Evolutionary conservation across 176 grass and related monocot genomes (phyloP), one percentile per base, ranked within the genome.

Genomic region (Phyllostachys edulis): DNA sequence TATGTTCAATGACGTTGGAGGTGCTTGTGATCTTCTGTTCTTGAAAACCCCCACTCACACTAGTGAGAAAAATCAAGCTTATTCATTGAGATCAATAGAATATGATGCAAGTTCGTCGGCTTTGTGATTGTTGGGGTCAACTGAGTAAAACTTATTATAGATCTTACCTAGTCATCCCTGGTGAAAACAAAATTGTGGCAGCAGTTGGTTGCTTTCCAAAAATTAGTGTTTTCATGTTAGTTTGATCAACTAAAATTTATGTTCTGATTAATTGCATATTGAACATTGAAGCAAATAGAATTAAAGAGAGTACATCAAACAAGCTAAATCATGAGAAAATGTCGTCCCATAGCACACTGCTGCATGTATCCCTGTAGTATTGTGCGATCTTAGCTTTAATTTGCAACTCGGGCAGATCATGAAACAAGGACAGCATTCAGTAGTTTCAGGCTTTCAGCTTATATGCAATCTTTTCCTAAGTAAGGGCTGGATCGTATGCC

Each of bases 241-340:
- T 81, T 82, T 18, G 20, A 6, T 82, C 24, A 67, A 23, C 37
- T n/a, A 75, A 51, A 27, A 20, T 47, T 74, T 78, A 3, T 84
- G 34, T 79, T 72, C 45, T 84, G 11, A 40, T 49, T 27, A 47
- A 50, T 71, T 42, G 34, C 10, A 14, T 79, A 21, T 84, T 67
- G 3, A 45, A 55, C 23, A 6, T 5, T 72, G 52, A 21, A 66
- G 37, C 21, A 67, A 84, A 55, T 15, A 20, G 34, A 76, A 74
- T 54, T 76, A 63, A 75, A 81, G 44, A 36, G 13, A 81, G 63
- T 67, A 54, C 47, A 5, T 0, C 39, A 69, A 60, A 81, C 21
- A 52, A 74, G n/a, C 54, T 79, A 63, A 44, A 74, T 77, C 37
- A 76, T 71, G 64, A 38, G 4, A 62, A 75, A 85, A 85, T 44